A percentile compares a stretch with the other conserved stretches of the same genome.
phyloP scores from a whole-genome alignment of 352 stramenopile genomes.

The Salisapilia sapeloensis region DNA sequence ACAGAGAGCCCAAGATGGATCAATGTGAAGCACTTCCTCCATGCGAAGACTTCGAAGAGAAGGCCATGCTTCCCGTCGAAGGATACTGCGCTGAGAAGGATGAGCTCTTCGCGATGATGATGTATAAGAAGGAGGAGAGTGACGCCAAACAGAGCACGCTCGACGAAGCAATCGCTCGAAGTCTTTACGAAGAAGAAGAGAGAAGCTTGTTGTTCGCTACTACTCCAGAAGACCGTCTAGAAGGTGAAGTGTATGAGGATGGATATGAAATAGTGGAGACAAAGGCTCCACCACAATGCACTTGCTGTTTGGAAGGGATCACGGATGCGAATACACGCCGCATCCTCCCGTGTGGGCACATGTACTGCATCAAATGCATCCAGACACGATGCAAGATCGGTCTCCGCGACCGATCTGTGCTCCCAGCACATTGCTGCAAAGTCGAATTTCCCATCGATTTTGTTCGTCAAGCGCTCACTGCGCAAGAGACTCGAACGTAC shows the following conservation, averaged over 20 bases:
- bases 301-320: constrained; percentile 13
- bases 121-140: neutral
- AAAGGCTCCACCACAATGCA: constrained; percentile 22
- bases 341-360: constrained; percentile 26
- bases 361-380: constrained; percentile 47
- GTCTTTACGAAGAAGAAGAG: constrained; percentile 22
- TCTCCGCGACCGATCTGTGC: constrained; percentile 26
- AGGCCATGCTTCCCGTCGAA: too few relatives aligned
- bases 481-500: constrained; percentile 14
- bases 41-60: too few relatives aligned
- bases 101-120: too few relatives aligned
- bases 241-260: constrained; percentile 4
- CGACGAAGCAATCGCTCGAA: constrained; percentile 24
- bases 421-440: constrained; percentile 54
- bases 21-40: too few relatives aligned
- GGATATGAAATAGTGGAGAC: constrained; percentile 5
- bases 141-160: constrained; percentile 11
- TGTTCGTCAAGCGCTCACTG: constrained; percentile 17
- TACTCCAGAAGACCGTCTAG: constrained; percentile 2
- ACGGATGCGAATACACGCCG: constrained; percentile 5
- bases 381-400: constrained; percentile 27
- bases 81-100: too few relatives aligned
- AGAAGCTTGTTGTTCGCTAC: constrained; percentile 8
- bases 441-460: constrained; percentile 52
- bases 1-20: too few relatives aligned